phyloP scores from a whole-genome alignment of 345 rosid genomes.

The Populus alba region DNA sequence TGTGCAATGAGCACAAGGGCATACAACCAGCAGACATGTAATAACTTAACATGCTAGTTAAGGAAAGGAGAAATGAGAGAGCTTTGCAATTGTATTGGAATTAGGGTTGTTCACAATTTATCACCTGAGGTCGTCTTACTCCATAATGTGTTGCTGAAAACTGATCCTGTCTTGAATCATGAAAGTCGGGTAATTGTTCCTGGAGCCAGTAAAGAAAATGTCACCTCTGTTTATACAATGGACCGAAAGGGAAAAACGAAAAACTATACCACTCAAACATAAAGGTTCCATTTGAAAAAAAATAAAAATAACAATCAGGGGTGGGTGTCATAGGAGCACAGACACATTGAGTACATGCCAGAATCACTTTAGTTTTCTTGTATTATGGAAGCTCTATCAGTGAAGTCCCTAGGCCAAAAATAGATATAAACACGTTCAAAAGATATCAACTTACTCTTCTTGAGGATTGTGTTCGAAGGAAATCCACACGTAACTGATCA shows the following conservation, averaged over 20 bases:
- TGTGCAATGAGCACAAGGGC: not conserved
- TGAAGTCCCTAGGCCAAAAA: not conserved
- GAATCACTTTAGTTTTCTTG: not conserved
- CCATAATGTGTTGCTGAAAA: slow-evolving; percentile 39
- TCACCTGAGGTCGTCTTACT: slow-evolving; percentile 56
- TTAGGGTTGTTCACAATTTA: slow-evolving; percentile 5
- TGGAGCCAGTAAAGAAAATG: slow-evolving; percentile 14
- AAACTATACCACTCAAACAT: not conserved
- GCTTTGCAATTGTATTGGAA: not conserved
- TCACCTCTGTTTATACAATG: not conserved
- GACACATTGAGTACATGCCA: not conserved
- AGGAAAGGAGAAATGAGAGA: not conserved
- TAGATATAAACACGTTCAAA: no score
- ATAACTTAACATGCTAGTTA: not conserved
- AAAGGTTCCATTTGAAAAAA: not conserved
- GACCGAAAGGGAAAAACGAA: not conserved
- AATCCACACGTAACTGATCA: slow-evolving; percentile 86
- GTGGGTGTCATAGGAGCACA: not conserved
- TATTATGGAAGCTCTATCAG: not conserved
- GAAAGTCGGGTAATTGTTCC: slow-evolving; percentile 60
- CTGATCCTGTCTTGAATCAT: slow-evolving; percentile 50
- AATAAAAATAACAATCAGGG: not conserved
- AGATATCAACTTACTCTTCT: slow-evolving; percentile 61
- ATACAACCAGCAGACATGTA: not conserved
- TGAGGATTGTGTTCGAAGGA: slow-evolving; percentile 63